These are phyloP conservation scores for Trichoderma sp. DNA, from an alignment of 2,329 filamentous ascomycete species.

Conservation along the genomic window DNA sequence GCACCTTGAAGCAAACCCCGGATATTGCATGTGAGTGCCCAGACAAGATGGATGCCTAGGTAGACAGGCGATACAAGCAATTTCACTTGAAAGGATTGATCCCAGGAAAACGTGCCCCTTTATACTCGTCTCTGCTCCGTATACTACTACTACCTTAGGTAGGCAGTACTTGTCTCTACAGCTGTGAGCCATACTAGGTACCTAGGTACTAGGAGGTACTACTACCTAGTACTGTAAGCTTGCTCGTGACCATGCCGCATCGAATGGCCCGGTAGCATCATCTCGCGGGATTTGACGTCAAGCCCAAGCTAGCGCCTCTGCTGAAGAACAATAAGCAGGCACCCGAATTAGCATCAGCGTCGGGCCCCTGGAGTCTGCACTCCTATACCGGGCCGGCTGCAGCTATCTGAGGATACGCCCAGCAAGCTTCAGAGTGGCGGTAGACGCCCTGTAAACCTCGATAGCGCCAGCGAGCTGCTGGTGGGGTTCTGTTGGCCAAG, in stretches of 20 bases:
- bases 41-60: not conserved
- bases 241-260: not conserved
- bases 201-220: too few relatives aligned
- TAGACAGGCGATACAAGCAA: not conserved
- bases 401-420: not conserved
- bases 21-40: not conserved
- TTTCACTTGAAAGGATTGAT: not conserved
- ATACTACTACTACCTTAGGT: too few relatives aligned
- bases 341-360: slow-evolving; percentile 11
- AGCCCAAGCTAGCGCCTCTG: not conserved
- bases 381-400: not conserved
- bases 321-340: slow-evolving; percentile 3
- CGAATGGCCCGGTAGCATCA: not conserved
- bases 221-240: too few relatives aligned
- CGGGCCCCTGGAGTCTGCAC: not conserved
- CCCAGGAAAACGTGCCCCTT: not conserved
- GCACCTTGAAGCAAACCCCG: not conserved
- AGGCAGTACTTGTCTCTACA: not conserved
- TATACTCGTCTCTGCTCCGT: not conserved
- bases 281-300: not conserved
- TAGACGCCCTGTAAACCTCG: slow-evolving; percentile 1
- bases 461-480: not conserved
- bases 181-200: too few relatives aligned
- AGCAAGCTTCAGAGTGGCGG: slow-evolving; percentile 7
- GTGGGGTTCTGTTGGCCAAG: slow-evolving; percentile 14